Evolutionary conservation across 495 filamentous ascomycete genomes (phyloP).

Genomic region (Daldinia decipiens): DNA sequence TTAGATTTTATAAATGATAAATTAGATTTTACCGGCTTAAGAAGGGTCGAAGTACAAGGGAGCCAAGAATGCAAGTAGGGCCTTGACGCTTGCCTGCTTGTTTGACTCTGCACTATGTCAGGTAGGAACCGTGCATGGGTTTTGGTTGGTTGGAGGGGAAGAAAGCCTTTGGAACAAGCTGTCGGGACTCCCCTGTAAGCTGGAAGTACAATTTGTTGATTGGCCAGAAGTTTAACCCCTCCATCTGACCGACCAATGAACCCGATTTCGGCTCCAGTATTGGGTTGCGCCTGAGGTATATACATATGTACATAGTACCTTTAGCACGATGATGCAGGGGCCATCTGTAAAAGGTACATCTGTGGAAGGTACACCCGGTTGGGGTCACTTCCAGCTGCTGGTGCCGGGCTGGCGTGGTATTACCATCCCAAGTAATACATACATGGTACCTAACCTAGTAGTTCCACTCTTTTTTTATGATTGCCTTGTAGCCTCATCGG

Average conservation of each 20-base stretch:
- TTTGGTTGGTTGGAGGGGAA: constrained; percentile 5
- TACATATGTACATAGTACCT: no score
- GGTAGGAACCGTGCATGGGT: not conserved
- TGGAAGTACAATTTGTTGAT: constrained; percentile 10
- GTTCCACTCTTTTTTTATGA: constrained; percentile 30
- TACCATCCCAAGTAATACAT: not conserved
- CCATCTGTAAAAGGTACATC: constrained; percentile 21
- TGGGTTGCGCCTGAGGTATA: constrained; percentile 22
- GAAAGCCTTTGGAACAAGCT: constrained; percentile 6
- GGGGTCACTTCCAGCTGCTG: not conserved
- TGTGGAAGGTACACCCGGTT: constrained; percentile 24
- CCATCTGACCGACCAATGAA: constrained; percentile 28
- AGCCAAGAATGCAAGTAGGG: constrained; percentile 6
- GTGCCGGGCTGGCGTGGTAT: constrained; percentile 16
- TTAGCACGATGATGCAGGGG: constrained; percentile 28
- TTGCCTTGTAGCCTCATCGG: constrained; percentile 29
- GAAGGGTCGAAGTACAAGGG: constrained; percentile 12
- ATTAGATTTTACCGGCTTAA: constrained; percentile 27
- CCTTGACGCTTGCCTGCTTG: constrained; percentile 6
- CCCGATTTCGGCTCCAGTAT: constrained; percentile 40
- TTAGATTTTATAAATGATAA: not conserved
- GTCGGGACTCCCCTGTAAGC: constrained; percentile 33
- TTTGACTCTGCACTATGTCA: constrained; percentile 9
- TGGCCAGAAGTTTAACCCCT: constrained; percentile 8
- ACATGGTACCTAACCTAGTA: no score